Base-by-base conservation (phyloP, 2,329 filamentous ascomycete species). In the Beauveria scarabaeidicola region DNA sequence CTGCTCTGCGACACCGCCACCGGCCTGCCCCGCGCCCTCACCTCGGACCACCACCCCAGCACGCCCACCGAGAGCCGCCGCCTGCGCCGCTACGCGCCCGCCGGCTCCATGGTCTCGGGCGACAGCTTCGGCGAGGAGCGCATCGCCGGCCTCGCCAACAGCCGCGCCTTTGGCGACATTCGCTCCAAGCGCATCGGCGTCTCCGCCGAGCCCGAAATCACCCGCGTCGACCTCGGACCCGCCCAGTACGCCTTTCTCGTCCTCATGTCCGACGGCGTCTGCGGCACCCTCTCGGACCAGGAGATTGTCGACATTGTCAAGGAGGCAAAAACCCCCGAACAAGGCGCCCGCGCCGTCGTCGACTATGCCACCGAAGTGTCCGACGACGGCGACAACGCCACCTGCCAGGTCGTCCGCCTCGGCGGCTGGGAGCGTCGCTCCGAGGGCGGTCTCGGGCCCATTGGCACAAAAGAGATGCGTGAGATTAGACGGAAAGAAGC, bases 121-220 rank as follows among this genome's bases (percentile, higher is more conserved):
- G 94, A 99, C 74, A 95, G 90, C 38, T 99, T 99, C 72, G 94
- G 94, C 69, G 94, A 99, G 75, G 92, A 97, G 74, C 91, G 94
- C 66, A 94, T 99, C 73, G 87, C 87, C 15, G 93, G 94, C 0
- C 81, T 99, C 0, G 94, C 94, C 66, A 99, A 99, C 75, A 95
- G 90, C 36, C 89, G 94, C 32, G 83, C 94, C 4, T 97, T 99
- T 70, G 94, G 94, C 27, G 94, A 99, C 75, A 91, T 97, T 75
- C 82, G 83, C 38, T 90, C 86, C 60, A 99, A 99, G 75, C 88
- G 93, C 57, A 87, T 97, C 56, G 94, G 94, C 29, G 93, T 99
- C 13, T 92, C 88, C 4, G 94, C 94, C 1, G 94, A 99, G 73
- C 94, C 94, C 0, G 92, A 97, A 69, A 85, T 97, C 62, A 85